phyloP scores from a whole-genome alignment of 768 basidiomycete genomes.

The Trametes villosa region DNA sequence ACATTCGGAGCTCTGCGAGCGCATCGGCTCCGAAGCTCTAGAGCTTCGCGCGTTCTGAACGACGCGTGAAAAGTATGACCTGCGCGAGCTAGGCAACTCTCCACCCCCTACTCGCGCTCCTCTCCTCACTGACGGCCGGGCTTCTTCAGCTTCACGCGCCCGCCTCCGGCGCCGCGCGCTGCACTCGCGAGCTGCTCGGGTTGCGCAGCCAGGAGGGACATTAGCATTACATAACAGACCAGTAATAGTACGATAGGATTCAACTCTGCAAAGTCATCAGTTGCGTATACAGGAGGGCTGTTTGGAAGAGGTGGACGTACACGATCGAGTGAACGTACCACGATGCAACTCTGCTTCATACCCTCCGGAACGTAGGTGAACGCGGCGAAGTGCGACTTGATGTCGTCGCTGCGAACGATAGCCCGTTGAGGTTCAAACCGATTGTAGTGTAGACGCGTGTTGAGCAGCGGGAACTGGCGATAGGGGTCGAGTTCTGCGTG shows the following conservation, averaged over 20 bases:
- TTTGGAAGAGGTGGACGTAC: not conserved
- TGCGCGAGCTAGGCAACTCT: no score
- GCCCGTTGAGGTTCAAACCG: not conserved
- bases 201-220: no score
- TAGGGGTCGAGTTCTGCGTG: not conserved
- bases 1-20: not conserved
- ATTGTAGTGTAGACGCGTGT: constrained; percentile 2
- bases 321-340: constrained; percentile 5
- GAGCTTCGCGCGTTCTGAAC: no score
- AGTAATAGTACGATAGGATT: not conserved
- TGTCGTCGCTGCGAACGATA: not conserved
- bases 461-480: not conserved
- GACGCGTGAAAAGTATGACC: no score
- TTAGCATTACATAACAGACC: no score
- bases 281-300: not conserved
- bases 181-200: no score
- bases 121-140: no score
- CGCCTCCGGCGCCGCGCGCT: no score
- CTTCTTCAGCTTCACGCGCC: no score
- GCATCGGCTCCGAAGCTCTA: not conserved
- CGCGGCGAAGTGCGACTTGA: not conserved
- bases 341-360: not conserved
- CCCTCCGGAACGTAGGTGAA: not conserved
- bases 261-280: not conserved
- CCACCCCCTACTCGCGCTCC: no score